Evolutionary conservation across 2,329 filamentous ascomycete genomes (phyloP), one percentile per base, ranked within the genome.

Genomic region (Colletotrichum brevisporum): DNA sequence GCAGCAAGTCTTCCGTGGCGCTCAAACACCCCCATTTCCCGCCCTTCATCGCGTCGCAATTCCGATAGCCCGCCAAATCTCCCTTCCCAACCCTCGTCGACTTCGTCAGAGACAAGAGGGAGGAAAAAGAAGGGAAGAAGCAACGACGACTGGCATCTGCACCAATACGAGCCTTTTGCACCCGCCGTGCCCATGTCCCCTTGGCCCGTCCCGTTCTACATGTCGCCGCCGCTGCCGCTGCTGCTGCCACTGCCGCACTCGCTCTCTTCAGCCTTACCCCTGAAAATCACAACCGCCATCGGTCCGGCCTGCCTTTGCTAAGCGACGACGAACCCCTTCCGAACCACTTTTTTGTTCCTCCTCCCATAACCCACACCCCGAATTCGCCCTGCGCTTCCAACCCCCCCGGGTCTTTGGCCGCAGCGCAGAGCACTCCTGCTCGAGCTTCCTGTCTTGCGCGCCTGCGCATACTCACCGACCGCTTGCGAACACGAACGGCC

Each of bases 221-320:
- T 69, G 67, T 66, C 63, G 63, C 66, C 66, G 50, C 67, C 51
- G 47, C 31, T 52, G 48, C 41, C 48, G 56, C 64, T 24, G 52
- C 51, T 31, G 64, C 52, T 57, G 65, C 60, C 36, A 36, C 39
- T 54, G 41, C 52, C 36, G 58, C 39, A 24, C 50, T 48, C 45
- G 47, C 48, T 43, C 47, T 70, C 45, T 62, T 57, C 63, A 70
- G 67, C 67, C 67, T 68, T 68, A 70, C 67, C 67, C 67, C 67
- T 68, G 67, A 70, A 68, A 70, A 68, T 59, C 53, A 57, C 53
- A 68, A 58, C 48, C 63, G 57, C 67, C 58, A 60, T 47, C 55
- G 43, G 55, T 59, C 57, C 21, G 43, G 57, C 39, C 58, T 70
- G 48, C 59, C 36, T 31, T 54, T 62, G 53, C 50, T 70, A 68